Base-by-base conservation (phyloP, 2,329 filamentous ascomycete species). In the Didymella glomerata region DNA sequence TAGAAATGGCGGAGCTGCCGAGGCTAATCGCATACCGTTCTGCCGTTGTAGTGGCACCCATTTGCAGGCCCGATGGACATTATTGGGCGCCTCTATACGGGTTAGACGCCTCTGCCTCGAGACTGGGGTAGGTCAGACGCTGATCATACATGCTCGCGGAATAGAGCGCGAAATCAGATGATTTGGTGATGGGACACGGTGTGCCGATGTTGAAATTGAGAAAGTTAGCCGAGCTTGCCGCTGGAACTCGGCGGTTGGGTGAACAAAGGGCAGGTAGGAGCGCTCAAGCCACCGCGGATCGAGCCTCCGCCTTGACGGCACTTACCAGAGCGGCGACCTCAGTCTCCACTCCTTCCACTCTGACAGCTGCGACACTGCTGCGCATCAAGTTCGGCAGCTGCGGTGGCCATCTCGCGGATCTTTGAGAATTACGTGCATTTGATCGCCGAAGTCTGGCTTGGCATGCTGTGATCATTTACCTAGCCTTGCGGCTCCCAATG, bases 151-250 rank as follows among this genome's bases (percentile, higher is more conserved):
- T 14, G 24, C 14, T 20, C 25, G 4, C 44, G 44, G 44, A 53
- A 42, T n/a, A 36, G 44, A 18, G 44, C 36, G 54, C 48, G 48
- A 13, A 18, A 57, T 57, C 16, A 10, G 30, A 10, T 51, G 54
- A 41, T 47, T 34, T 48, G 41, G 25, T 36, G 22, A 18, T 41
- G 3, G 6, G 24, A 14, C 3, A 22, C n/a, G 24, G 24, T 27
- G 42, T 10, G 18, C n/a, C 10, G 32, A 22, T 38, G 16, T n/a
- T 20, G 14, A 27, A 41, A 25, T 24, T 25, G 13, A 40, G 54
- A 36, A 56, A 24, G 40, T 56, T 50, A 46, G 48, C 54, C 47
- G 54, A 56, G 47, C 38, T 25, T 8, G 27, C 22, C n/a, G 47
- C 32, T 36, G 54, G 4, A 18, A 38, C 45, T 44, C 27, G 24